phyloP scores from a whole-genome alignment of 768 basidiomycete genomes.

The Leccinum longicurvipes region DNA sequence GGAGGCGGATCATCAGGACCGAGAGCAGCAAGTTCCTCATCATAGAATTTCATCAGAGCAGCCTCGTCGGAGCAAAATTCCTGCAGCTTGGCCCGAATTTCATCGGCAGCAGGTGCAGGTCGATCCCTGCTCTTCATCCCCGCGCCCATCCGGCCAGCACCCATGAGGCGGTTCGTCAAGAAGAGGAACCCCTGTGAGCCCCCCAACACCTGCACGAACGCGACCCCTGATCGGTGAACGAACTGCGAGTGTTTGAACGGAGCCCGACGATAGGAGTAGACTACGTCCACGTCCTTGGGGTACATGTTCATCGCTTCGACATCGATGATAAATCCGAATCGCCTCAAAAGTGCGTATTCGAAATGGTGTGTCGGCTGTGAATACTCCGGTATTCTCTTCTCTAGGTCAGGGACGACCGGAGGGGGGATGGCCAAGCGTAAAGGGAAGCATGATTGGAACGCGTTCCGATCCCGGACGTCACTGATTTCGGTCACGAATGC shows the following conservation, averaged over 20 bases:
- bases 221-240: conserved; percentile 85
- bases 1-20: conserved; percentile 41
- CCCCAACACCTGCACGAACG: conserved; percentile 85
- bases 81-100: conserved; percentile 56
- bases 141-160: conserved; percentile 59
- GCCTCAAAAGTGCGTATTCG: conserved; percentile 72
- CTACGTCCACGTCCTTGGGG: conserved; percentile 76
- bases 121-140: conserved; percentile 53
- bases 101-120: conserved; percentile 57
- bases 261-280: conserved; percentile 84
- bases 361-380: conserved; percentile 70
- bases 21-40: conserved; percentile 59
- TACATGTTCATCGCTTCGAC: conserved; percentile 78
- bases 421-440: conserved; percentile 75
- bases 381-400: conserved; percentile 64
- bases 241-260: conserved; percentile 85
- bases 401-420: conserved; percentile 65
- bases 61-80: conserved; percentile 62
- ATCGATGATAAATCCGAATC: conserved; percentile 80
- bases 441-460: conserved; percentile 89
- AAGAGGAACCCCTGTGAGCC: conserved; percentile 81
- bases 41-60: conserved; percentile 64
- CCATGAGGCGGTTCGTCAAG: conserved; percentile 84
- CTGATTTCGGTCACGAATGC: conserved; percentile 90
- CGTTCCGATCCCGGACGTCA: conserved; percentile 79